Evolutionary conservation across 73 alveolate genomes (phyloP).

Genomic region (Paramecium caudatum): DNA sequence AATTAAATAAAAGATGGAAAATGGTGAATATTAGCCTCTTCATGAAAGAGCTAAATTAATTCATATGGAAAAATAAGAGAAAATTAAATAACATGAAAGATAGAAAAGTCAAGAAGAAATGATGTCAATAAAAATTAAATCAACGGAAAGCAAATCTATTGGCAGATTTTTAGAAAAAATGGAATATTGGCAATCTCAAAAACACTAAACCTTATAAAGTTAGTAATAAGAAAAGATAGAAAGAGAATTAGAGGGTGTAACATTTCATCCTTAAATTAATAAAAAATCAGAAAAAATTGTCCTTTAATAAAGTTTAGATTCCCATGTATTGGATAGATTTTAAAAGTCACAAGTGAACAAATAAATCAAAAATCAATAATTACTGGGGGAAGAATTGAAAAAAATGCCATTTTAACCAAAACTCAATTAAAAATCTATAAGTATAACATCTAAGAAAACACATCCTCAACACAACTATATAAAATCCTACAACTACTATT

Average conservation of each 20-base stretch:
- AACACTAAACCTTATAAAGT: background rate
- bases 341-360: background rate
- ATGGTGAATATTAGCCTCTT: constrained; percentile 39
- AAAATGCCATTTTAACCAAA: constrained; percentile 19
- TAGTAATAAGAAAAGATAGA: constrained; percentile 48
- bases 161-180: background rate
- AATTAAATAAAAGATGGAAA: background rate
- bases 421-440: background rate
- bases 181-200: background rate
- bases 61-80: constrained; percentile 3
- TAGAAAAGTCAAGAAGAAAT: background rate
- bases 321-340: background rate
- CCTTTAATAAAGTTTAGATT: background rate
- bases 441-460: too few species aligned
- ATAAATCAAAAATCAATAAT: background rate
- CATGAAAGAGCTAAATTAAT: constrained; percentile 41
- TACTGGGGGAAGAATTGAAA: constrained; percentile 9
- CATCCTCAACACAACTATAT: too few species aligned
- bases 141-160: background rate
- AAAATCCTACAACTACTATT: too few species aligned
- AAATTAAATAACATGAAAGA: background rate
- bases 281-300: background rate
- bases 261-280: constrained; percentile 20
- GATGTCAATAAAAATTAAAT: constrained; percentile 19
- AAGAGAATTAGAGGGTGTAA: constrained; percentile 25